Evolutionary conservation across 2,329 filamentous ascomycete species (phyloP).

Genomic region (Trichophaea hybrida): DNA sequence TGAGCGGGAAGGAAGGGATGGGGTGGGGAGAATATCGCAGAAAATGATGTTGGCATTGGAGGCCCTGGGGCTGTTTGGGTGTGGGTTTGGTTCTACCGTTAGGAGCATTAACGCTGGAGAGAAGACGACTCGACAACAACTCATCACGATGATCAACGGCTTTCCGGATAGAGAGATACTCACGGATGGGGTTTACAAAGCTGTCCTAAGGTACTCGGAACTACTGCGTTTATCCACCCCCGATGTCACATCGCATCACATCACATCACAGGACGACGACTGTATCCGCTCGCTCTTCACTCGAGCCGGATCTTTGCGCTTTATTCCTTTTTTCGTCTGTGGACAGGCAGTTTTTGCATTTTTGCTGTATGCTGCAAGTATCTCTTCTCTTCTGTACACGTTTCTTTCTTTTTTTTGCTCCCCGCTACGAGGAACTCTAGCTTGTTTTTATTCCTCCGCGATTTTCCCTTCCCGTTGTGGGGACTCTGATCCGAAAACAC

Average conservation of each 20-base stretch:
- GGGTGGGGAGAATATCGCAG: too few species aligned
- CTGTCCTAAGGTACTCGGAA: neutral
- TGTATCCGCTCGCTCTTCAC: too few species aligned
- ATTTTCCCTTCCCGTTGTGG: neutral
- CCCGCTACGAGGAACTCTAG: neutral
- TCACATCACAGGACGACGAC: neutral
- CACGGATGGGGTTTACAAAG: neutral
- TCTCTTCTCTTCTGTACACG: neutral
- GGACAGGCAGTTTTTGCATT: neutral
- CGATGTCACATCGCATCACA: neutral
- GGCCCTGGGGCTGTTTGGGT: too few species aligned
- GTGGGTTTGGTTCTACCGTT: too few species aligned
- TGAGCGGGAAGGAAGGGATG: too few species aligned
- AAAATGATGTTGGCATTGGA: too few species aligned
- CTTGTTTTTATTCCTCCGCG: neutral
- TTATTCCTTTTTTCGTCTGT: neutral
- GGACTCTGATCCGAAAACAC: slow-evolving; percentile 3
- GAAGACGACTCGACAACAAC: neutral
- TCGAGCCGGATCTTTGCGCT: neutral
- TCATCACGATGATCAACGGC: neutral
- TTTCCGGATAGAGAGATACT: neutral
- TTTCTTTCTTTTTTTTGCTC: neutral
- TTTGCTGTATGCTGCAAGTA: neutral
- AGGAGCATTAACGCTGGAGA: too few species aligned
- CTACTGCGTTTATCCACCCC: neutral